Conservation (phyloP, 179 eudicot species). For the Actinidia arguta region DNA sequence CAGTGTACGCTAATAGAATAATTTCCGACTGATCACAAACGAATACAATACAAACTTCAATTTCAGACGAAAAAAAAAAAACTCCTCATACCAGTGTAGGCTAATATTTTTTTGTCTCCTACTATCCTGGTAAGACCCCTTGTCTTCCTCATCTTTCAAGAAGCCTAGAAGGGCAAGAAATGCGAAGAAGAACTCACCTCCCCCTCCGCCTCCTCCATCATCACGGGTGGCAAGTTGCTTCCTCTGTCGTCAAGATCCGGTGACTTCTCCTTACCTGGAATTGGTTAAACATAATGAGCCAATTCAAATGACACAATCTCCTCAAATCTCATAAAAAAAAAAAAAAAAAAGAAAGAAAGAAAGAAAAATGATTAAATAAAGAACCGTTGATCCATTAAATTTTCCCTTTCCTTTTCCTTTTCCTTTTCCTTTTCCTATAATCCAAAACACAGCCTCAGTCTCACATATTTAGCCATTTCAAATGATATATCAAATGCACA, state of each 20-base stretch:
- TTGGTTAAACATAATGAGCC: neutral
- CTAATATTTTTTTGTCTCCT: constrained; percentile 32
- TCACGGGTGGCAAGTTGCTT: constrained; percentile 76
- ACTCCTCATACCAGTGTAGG: neutral
- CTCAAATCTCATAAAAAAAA: no score
- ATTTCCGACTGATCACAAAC: neutral
- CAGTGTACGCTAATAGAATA: no score
- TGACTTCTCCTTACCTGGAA: constrained; percentile 72
- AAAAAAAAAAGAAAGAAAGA: neutral
- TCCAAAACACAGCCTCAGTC: neutral
- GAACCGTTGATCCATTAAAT: no score
- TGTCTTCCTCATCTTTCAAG: constrained; percentile 66
- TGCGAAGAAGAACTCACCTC: constrained; percentile 78
- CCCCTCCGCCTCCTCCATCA: constrained; percentile 79
- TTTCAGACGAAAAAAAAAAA: neutral
- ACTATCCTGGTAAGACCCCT: constrained; percentile 47
- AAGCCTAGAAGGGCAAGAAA: constrained; percentile 72
- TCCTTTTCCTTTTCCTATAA: neutral
- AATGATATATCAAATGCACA: no score
- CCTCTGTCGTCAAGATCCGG: constrained; percentile 95
- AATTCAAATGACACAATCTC: neutral
- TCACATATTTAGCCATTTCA: no score
- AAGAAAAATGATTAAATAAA: neutral
- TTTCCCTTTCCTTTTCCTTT: no score
- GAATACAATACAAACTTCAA: neutral